Evolutionary conservation across 108 stramenopile genomes (phyloP).

Genomic region (Cyclotella distinguenda): DNA sequence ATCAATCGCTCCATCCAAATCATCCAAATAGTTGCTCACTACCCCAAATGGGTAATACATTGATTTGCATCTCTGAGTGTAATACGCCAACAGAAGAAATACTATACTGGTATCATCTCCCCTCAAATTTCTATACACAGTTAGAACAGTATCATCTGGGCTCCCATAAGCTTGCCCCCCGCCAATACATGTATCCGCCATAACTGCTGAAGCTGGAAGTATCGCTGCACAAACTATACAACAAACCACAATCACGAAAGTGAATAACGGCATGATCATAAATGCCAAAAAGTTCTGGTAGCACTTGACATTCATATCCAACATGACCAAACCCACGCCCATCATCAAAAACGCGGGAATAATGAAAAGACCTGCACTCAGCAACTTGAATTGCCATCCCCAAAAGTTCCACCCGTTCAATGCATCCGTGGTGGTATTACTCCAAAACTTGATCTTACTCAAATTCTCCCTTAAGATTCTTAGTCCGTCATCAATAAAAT

Average conservation of each 20-base stretch:
- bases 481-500: slow-evolving; percentile 32
- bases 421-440: neutral
- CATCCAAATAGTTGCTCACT: slow-evolving; percentile 25
- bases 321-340: slow-evolving; percentile 42
- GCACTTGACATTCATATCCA: slow-evolving; percentile 32
- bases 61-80: slow-evolving; percentile 33
- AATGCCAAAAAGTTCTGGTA: slow-evolving; percentile 30
- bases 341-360: slow-evolving; percentile 32
- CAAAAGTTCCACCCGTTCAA: slow-evolving; percentile 18
- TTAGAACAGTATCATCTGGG: slow-evolving; percentile 40
- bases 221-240: slow-evolving; percentile 26
- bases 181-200: slow-evolving; percentile 36
- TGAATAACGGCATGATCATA: slow-evolving; percentile 39
- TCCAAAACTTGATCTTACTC: neutral
- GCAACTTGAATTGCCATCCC: slow-evolving; percentile 38
- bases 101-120: slow-evolving; percentile 22
- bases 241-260: slow-evolving; percentile 15
- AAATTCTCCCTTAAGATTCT: slow-evolving; percentile 9
- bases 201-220: slow-evolving; percentile 21
- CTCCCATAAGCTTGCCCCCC: slow-evolving; percentile 32
- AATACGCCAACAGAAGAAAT: slow-evolving; percentile 26
- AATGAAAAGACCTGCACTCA: slow-evolving; percentile 29
- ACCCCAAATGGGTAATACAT: slow-evolving; percentile 32
- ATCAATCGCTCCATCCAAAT: slow-evolving; percentile 31
- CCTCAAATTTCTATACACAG: slow-evolving; percentile 30